Evolutionary conservation across 2,329 filamentous ascomycete genomes (phyloP), one percentile per base, ranked within the genome.

Genomic region (Talaromyces amestolkiae): DNA sequence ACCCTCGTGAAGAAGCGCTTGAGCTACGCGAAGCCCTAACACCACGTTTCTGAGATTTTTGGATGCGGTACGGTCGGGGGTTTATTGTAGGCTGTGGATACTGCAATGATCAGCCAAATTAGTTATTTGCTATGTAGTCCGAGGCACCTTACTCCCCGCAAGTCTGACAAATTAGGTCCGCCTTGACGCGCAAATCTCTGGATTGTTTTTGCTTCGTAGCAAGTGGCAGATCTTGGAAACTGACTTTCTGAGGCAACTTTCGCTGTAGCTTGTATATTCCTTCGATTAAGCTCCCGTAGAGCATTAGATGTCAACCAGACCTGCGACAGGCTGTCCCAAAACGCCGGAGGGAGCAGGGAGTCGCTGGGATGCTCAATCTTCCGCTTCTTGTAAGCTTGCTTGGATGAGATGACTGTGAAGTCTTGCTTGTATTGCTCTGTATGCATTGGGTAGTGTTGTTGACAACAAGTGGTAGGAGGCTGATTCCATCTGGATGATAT

Each of bases 151-250:
- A 64, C 43, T 1, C 62, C 62, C 15, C 62, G 27, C 15, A 64
- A 19, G 2, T 59, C 54, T 27, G 54, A 64, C 17, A 64, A 59
- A 24, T 64, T 54, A 22, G 33, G 54, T 17, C 62, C 54, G 15
- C 54, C 62, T 13, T 64, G 62, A 24, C 43, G n/a, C 22, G 62
- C 62, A 59, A 64, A 37, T 11, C 19, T 37, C 17, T 61, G 59
- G 31, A 51, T 51, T 13, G 35, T 13, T 3, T 37, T 37, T 37
- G 1, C 9, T 11, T 10, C 9, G 45, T 41, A 27, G 56, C 9
- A 3, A 27, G 33, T 59, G 22, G 13, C 56, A 6, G 56, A 17
- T 15, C 33, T 41, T 1, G 10, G 5, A 15, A n/a, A 39, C 37
- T 17, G 56, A 41, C 5, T 13, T 43, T 27, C 6, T 43, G 33